These are phyloP conservation scores for Trebouxia sp. DNA, from an alignment of 139 green algal genomes.

Conservation along the genomic window DNA sequence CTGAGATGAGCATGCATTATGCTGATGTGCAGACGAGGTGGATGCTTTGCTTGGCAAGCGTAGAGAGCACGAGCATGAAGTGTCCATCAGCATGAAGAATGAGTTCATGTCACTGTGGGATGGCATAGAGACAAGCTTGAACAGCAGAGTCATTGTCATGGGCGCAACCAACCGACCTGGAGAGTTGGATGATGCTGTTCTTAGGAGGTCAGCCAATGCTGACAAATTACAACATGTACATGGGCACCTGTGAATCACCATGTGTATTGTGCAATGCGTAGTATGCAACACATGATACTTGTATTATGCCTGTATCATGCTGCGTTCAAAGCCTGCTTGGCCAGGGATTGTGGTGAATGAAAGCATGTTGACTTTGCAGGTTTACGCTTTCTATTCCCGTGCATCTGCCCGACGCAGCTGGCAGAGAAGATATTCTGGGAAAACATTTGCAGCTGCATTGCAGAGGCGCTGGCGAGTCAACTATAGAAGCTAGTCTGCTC, in stretches of 20 bases:
- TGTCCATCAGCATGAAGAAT: conserved; percentile 84
- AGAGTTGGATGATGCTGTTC: conserved; percentile 74
- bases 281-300: no score
- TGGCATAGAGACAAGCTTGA: conserved; percentile 74
- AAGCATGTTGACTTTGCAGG: neutral
- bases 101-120: conserved; percentile 99
- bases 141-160: conserved; percentile 78
- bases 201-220: conserved; percentile 55
- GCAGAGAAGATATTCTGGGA: neutral
- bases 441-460: neutral
- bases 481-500: no score
- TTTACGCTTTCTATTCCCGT: neutral
- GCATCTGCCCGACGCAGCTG: neutral
- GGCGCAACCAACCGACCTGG: conserved; percentile 87
- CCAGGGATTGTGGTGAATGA: no score
- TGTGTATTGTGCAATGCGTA: neutral
- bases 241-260: no score
- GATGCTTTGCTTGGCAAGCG: conserved; percentile 90
- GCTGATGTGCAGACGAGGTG: conserved; percentile 78
- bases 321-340: no score
- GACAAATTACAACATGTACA: no score
- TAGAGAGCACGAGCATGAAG: conserved; percentile 84
- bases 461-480: neutral
- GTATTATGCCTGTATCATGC: no score
- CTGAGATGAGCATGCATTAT: no score